Evolutionary conservation across 257 asterid genomes (phyloP).

Genomic region (Solanum pinnatisectum): DNA sequence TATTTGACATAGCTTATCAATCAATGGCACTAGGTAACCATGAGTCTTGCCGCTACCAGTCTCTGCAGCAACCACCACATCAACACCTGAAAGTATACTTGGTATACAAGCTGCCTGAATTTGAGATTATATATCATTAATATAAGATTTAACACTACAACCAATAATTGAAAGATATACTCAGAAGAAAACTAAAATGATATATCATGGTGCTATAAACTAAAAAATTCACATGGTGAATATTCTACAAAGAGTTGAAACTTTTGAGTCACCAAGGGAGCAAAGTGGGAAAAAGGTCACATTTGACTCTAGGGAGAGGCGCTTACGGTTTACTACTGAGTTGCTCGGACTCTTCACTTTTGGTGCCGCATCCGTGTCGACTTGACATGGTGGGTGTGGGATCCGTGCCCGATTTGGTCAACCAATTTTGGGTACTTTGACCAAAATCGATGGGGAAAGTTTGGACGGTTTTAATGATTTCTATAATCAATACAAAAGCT

Average conservation of each 20-base stretch:
- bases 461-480: too few species aligned
- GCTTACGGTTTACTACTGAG: neutral
- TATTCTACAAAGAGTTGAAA: neutral
- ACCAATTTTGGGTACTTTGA: too few species aligned
- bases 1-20: constrained; percentile 48
- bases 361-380: too few species aligned
- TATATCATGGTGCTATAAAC: neutral
- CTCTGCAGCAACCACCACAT: constrained; percentile 94
- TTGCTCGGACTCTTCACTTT: too few species aligned
- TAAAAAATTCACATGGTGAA: neutral
- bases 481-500: too few species aligned
- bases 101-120: constrained; percentile 83
- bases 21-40: constrained; percentile 79
- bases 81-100: constrained; percentile 67
- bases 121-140: constrained; percentile 14
- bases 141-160: neutral
- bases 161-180: neutral
- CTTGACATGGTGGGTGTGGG: too few species aligned
- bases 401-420: too few species aligned
- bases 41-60: constrained; percentile 98
- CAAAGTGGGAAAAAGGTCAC: neutral
- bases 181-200: neutral
- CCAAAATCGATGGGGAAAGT: too few species aligned
- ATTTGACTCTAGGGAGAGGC: neutral
- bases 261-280: neutral